phyloP scores from a whole-genome alignment of 2,329 filamentous ascomycete genomes.

The Calonectria pseudoreteaudii region DNA sequence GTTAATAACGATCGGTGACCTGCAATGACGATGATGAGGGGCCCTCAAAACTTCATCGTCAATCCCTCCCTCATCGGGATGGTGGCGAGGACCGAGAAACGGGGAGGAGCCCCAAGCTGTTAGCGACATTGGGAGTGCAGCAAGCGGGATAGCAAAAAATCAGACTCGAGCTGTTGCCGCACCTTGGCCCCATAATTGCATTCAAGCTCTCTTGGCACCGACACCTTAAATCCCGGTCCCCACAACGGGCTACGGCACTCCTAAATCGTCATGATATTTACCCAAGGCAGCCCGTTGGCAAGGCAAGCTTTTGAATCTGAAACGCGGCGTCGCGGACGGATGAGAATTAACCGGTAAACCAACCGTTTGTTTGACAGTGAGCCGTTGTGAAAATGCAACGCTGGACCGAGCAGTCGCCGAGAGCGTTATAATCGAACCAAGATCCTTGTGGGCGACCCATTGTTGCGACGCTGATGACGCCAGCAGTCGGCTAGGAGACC shows the following conservation, averaged over 20 bases:
- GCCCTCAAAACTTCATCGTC: not conserved
- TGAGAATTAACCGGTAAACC: not conserved
- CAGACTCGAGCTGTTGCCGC: not conserved
- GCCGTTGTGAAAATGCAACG: not conserved
- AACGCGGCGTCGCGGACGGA: not conserved
- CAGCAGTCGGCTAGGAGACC: conserved; percentile 5
- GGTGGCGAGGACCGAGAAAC: not conserved
- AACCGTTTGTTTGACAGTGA: not conserved
- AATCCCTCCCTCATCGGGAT: not conserved
- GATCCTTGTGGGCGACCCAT: not conserved
- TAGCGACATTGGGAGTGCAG: not conserved
- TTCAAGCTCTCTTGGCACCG: conserved; percentile 11
- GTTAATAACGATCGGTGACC: not conserved
- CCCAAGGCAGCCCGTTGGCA: not conserved
- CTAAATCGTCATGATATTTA: not conserved
- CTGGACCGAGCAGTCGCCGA: not conserved
- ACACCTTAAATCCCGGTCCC: conserved; percentile 3
- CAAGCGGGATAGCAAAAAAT: not conserved
- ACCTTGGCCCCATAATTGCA: not conserved
- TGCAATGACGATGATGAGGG: not conserved
- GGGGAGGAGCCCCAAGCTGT: not conserved
- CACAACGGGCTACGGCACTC: not conserved
- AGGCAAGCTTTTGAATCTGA: not conserved
- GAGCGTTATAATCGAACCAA: not conserved
- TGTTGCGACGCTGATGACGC: conserved; percentile 28